Evolutionary conservation across 352 stramenopile genomes (phyloP).

Genomic region (Blastocystis sp.): DNA sequence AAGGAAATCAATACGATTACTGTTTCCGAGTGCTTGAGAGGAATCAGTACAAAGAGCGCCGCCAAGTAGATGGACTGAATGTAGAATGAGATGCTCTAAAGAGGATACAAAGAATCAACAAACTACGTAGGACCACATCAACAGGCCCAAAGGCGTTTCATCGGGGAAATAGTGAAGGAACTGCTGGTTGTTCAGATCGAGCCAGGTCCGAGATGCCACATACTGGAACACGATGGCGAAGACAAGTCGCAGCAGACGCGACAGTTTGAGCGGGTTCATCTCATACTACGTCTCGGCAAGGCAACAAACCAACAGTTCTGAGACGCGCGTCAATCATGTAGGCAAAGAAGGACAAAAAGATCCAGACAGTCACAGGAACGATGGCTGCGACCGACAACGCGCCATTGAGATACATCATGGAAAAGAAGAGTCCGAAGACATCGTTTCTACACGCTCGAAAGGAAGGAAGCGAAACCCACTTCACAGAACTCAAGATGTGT

Average conservation of each 20-base stretch:
- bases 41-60: background rate
- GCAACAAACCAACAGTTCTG: background rate
- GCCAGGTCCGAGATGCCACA: background rate
- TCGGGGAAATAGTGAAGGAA: slow-evolving; percentile 18
- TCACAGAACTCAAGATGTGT: background rate
- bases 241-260: background rate
- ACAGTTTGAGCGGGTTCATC: background rate
- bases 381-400: background rate
- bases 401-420: background rate
- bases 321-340: background rate
- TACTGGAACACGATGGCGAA: background rate
- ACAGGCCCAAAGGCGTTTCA: background rate
- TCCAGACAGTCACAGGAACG: background rate
- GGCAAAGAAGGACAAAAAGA: background rate
- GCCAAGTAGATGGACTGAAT: background rate
- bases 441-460: background rate
- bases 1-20: background rate
- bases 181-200: background rate
- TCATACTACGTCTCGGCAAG: background rate
- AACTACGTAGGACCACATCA: slow-evolving; percentile 2
- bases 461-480: background rate
- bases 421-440: slow-evolving; percentile 1
- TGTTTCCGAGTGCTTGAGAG: background rate
- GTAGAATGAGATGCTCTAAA: background rate
- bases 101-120: background rate